Base-by-base conservation (phyloP, 441 rosid genomes). In the Erysimum pusillum region DNA sequence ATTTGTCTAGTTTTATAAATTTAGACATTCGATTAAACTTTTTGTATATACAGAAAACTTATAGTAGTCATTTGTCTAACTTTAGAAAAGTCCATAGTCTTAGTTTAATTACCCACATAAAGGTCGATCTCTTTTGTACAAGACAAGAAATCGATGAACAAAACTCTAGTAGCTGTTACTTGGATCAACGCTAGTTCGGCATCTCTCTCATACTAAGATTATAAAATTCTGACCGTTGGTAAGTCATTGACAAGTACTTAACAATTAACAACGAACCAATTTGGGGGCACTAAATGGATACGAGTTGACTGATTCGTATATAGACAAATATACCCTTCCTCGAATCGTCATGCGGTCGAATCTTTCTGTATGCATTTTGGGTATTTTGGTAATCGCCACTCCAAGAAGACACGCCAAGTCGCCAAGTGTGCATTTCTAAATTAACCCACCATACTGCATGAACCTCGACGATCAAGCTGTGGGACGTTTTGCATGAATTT, bases 111-210 rank as follows among this genome's bases (percentile, higher is more conserved):
- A 39, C 42, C 12, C 42, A 39, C 8, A 39, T 39, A 3, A 39
- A 10, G 9, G 44, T 10, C 10, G 44, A 39, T 39, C 44, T 1
- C 11, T 10, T 38, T 10, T 39, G 11, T 9, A 10, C 44, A 39
- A 10, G 44, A 39, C 44, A 39, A 39, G 28, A 39, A 10, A 42
- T 13, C 1, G n/a, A 42, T 42, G 15, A 42, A 14, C n/a, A 42
- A 42, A 42, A 39, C 44, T 54, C 18, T 14, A 32, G 48, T 42
- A 45, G 51, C 59, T 59, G 61, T 75, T 28, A 45, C 22, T 6
- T 51, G 35, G 32, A 76, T 76, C 70, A 52, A 69, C 62, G 70
- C n/a, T n/a, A n/a, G 70, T 69, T 62, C 62, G 65, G 69, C 57
- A 69, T 58, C 36, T 42, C 49, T 53, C 35, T 53, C 35, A 42